Conservation (phyloP, 2,329 filamentous ascomycete species). For the Phialophora chinensis region DNA sequence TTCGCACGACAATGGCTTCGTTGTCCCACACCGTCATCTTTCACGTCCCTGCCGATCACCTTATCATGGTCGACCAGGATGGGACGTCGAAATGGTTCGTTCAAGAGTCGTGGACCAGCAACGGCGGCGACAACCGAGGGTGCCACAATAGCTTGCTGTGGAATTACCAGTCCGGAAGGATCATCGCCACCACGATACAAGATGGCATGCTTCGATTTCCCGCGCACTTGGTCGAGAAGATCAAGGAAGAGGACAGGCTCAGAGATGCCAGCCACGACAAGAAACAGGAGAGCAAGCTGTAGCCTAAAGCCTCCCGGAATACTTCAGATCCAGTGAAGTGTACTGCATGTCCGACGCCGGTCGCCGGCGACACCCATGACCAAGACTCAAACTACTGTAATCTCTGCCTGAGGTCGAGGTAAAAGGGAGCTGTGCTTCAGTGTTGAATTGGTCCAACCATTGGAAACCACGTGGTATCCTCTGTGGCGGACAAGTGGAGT, state of each 20-base stretch:
- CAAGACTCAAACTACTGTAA: not conserved
- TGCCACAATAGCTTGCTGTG: conserved; percentile 57
- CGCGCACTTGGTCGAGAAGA: conserved; percentile 1
- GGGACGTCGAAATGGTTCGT: conserved; percentile 53
- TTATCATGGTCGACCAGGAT: conserved; percentile 50
- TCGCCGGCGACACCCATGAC: not conserved
- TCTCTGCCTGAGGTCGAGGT: not conserved
- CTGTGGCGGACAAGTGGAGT: too few species aligned
- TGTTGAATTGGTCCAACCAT: not conserved
- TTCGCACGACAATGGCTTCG: conserved; percentile 53
- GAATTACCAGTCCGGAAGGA: conserved; percentile 44
- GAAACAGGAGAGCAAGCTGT: conserved; percentile 8
- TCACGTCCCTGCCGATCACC: conserved; percentile 49
- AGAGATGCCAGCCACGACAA: not conserved
- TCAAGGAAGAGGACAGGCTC: not conserved
- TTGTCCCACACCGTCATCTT: conserved; percentile 57
- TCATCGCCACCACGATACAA: conserved; percentile 57
- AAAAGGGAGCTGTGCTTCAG: not conserved
- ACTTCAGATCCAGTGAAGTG: not conserved
- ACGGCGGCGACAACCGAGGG: conserved; percentile 53
- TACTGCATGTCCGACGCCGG: not conserved
- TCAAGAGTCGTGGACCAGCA: conserved; percentile 56
- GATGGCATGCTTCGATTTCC: conserved; percentile 55
- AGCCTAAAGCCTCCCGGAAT: not conserved
- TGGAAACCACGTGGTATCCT: not conserved